Evolutionary conservation across 805 yeast genomes (phyloP), one percentile per base, ranked within the genome.

Genomic region (Suhomyces canberraensis): DNA sequence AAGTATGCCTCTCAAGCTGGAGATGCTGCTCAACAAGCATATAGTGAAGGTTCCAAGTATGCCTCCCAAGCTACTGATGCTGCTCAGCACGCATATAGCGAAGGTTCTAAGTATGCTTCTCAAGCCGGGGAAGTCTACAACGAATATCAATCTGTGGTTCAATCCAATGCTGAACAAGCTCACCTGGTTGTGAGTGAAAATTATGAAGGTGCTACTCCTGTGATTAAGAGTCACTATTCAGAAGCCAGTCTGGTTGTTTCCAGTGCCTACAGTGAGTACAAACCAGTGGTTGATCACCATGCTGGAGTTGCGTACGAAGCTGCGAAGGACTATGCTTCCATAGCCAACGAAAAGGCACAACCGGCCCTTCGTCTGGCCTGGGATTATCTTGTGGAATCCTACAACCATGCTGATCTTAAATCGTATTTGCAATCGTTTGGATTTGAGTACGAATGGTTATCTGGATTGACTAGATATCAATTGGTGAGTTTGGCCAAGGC

Each of bases 361-460:
- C 29, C 29, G 4, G 31, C 26, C 1, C 14, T 20, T 11, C 30
- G 20, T 20, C n/a, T 13, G 16, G 33, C 31, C 5, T 40, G 40
- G 39, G 27, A 63, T 13, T 40, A 42, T 16, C 18, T 52, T 7
- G 60, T 71, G 36, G 55, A 64, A 18, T 50, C 62, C 8, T 73
- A 75, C 73, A 58, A 73, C 2, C 58, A 56, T 13, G 62, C 62
- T 16, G 79, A 75, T 37, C 51, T 75, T 38, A 56, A 45, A 30
- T 42, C 59, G 11, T 74, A 73, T 44, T 48, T 74, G 39, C 51
- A 56, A 13, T 56, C 66, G 3, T 72, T 65, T 50, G 78, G 78
- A n/a, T 48, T 60, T 27, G 54, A 59, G 11, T 38, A 57, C 20
- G 42, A 54, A 26, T 40, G 42, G 29, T 44, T 52, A 26, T 44